Conservation (phyloP, 768 basidiomycete species). For the Tricholoma sp. region DNA sequence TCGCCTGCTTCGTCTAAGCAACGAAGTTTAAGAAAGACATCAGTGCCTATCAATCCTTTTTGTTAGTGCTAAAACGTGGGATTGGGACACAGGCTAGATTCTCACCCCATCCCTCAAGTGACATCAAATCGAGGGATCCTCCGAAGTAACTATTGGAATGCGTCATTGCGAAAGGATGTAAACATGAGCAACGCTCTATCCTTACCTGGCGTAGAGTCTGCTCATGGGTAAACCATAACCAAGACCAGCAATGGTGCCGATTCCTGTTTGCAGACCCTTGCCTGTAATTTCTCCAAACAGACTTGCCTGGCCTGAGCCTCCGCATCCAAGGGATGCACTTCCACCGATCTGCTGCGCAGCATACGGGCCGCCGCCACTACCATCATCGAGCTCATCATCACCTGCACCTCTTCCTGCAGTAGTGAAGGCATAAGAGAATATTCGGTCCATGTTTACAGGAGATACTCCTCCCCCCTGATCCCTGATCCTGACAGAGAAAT, state of each 20-base stretch:
- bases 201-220: constrained; percentile 57
- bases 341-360: constrained; percentile 78
- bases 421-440: constrained; percentile 92
- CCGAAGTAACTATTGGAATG: constrained; percentile 67
- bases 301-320: constrained; percentile 39
- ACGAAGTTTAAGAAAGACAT: constrained; percentile 45
- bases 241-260: constrained; percentile 88
- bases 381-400: constrained; percentile 27
- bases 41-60: constrained; percentile 29
- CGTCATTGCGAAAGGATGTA: background rate
- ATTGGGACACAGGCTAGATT: constrained; percentile 3
- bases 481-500: constrained; percentile 73
- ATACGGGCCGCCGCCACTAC: constrained; percentile 64
- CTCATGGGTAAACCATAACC: constrained; percentile 88
- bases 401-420: constrained; percentile 59
- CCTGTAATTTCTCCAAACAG: constrained; percentile 77
- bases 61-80: constrained; percentile 6
- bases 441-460: constrained; percentile 64
- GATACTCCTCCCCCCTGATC: constrained; percentile 87
- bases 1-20: constrained; percentile 47
- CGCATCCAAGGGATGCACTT: constrained; percentile 50
- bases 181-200: constrained; percentile 10
- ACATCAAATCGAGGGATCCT: constrained; percentile 76
- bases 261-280: constrained; percentile 70
- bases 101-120: constrained; percentile 81